Percentiles rank a stretch among this genome's conserved stretches.
phyloP scores from a whole-genome alignment of 768 basidiomycete genomes.

The Hypsizygus marmoreus region DNA sequence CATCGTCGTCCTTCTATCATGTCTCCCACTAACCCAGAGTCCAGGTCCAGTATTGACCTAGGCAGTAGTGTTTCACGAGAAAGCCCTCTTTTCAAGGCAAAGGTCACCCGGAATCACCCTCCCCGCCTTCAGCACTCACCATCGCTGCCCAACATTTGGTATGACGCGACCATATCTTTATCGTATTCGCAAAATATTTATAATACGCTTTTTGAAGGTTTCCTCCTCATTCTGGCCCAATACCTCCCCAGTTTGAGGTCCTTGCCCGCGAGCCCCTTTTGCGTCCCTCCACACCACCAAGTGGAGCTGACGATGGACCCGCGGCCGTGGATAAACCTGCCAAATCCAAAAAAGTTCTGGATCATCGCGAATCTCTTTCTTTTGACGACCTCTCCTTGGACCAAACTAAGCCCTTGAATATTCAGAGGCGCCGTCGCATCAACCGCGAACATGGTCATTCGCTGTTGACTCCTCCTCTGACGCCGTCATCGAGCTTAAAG shows the following conservation, averaged over 20 bases:
- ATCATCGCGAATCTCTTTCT: constrained; percentile 19
- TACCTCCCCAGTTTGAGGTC: constrained; percentile 34
- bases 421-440: constrained; percentile 33
- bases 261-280: constrained; percentile 26
- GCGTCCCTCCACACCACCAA: constrained; percentile 37
- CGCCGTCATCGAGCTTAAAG: constrained; percentile 60
- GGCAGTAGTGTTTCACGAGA: constrained; percentile 26
- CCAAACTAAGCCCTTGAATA: constrained; percentile 23
- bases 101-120: constrained; percentile 32
- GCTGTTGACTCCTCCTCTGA: constrained; percentile 69
- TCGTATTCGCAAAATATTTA: too few relatives aligned
- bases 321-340: background rate
- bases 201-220: constrained; percentile 34
- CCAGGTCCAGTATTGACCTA: constrained; percentile 28
- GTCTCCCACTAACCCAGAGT: constrained; percentile 23
- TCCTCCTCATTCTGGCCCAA: constrained; percentile 47
- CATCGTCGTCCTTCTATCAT: constrained; percentile 34
- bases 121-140: constrained; percentile 64
- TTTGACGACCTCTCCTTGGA: constrained; percentile 20
- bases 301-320: constrained; percentile 4
- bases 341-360: background rate
- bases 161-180: constrained; percentile 17
- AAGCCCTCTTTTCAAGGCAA: constrained; percentile 13
- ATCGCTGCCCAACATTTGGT: constrained; percentile 74
- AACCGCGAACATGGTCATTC: constrained; percentile 37